phyloP scores from a whole-genome alignment of 192 early-diverging fungal species.

The Backusella parvicylindrica region DNA sequence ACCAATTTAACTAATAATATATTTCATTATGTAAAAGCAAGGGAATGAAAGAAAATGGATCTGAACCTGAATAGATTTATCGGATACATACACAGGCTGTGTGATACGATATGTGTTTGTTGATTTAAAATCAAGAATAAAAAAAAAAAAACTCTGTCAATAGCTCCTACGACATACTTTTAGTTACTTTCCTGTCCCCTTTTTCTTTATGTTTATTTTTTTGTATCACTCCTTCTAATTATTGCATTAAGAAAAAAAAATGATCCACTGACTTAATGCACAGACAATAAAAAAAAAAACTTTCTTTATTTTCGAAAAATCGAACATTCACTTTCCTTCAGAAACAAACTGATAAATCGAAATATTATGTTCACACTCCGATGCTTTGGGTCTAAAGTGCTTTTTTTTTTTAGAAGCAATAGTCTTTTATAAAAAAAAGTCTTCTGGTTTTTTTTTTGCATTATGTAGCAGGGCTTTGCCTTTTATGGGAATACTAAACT shows the following conservation, averaged over 20 bases:
- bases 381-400: background rate
- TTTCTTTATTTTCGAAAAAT: background rate
- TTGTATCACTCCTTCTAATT: background rate
- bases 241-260: background rate
- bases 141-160: background rate
- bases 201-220: background rate
- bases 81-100: background rate
- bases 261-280: background rate
- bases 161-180: background rate
- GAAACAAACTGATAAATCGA: background rate
- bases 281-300: background rate
- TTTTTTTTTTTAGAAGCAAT: background rate
- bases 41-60: background rate
- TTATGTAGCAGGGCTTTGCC: background rate
- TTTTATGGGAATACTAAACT: background rate
- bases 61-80: background rate
- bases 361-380: background rate
- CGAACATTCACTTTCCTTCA: background rate
- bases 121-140: background rate
- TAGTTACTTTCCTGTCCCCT: background rate
- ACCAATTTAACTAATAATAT: background rate
- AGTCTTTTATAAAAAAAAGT: background rate
- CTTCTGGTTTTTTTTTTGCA: background rate
- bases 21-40: background rate
- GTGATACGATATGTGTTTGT: background rate